Base-by-base conservation (phyloP, 2,329 filamentous ascomycete genomes). In the Elsinoe perseae region DNA sequence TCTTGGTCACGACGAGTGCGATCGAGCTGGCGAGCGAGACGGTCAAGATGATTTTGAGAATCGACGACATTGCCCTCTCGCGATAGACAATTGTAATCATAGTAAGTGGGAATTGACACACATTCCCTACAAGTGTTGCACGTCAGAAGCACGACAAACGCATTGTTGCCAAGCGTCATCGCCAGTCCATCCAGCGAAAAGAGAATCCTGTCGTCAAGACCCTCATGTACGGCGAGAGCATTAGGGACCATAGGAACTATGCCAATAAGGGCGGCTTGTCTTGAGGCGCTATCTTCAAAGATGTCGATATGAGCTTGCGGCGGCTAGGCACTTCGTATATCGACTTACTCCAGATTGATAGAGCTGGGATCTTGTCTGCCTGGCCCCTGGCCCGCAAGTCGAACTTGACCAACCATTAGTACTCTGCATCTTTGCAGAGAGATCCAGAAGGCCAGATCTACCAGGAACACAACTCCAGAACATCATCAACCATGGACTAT, bases 1-100 rank as follows among this genome's bases (percentile, higher is more conserved):
- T 98, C 69, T 77, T 98, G 60, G 93, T 98, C 60, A 95, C 90
- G 80, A 98, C 93, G 57, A 97, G 92, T 72, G 90, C 93, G 21
- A 93, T 98, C 66, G 92, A 98, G 77, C 75, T 98, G 72, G 93
- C 93, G 27, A 91, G 92, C 6, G 93, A 98, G 80, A 98, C 93
- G 59, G 93, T 97, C 65, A 98, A 97, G 83, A 93, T 95, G 89
- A 84, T 86, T 68, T 74, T 86, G 68, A 77, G 83, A 69, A 85
- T 86, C 69, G 82, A 84, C 67, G 81, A 84, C 67, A 83, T 84
- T 71, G 80, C 80, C 54, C 69, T 84, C 65, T 69, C 66, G 56
- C 65, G 69, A 62, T 70, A 65, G 56, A 61, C 20, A 50, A n/a
- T 14, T 27, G 25, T 48, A 56, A 23, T 25, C 20, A 44, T 44